Evolutionary conservation across 1,284 basidiomycete species (phyloP), one percentile per base, ranked within the genome.

Genomic region (Caloboletus inedulis): DNA sequence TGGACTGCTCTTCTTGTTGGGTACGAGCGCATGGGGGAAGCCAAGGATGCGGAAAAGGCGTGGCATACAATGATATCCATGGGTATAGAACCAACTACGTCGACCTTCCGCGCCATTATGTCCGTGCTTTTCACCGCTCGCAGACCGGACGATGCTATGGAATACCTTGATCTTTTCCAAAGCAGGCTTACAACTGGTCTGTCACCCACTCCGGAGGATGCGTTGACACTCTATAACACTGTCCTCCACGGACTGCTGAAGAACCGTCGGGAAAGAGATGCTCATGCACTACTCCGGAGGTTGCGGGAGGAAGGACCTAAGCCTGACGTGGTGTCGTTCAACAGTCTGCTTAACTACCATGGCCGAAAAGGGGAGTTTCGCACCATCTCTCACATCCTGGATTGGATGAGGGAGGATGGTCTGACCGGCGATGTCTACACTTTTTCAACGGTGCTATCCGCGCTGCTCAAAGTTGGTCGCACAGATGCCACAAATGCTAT

Each of bases 401-500:
- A 80, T 52, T 70, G 72, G 40, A 81, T 92, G 70, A 71, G 76
- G 19, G 69, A 73, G 4, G 73, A 70, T 2, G 76, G 76, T 0
- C 62, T 93, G 31, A 60, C 68, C 10, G 89, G 89, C 8, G 90
- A 94, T 62, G 81, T 86, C 5, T 82, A 86, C 68, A 93, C 87
- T 0, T 94, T 85, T 67, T 89, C 91, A 3, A 89, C 84, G 4
- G 77, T 94, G 27, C 81, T 94, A 12, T 81, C 85, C 23, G 86
- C 87, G 1, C 66, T 94, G 51, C 77, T 89, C 31, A 82, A 81
- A 57, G 79, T 80, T 7, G 80, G 82, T n/a, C 77, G 82, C 47
- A 69, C 78, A 29, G 84, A 92, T 59, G 84, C 89, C 3, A 77
- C 81, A 3, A 74, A 78, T 33, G 72, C 80, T 35, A 77, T 90